Evolutionary conservation across 2,329 filamentous ascomycete genomes (phyloP), one percentile per base, ranked within the genome.

Genomic region (Teratosphaeriaceae sp.): DNA sequence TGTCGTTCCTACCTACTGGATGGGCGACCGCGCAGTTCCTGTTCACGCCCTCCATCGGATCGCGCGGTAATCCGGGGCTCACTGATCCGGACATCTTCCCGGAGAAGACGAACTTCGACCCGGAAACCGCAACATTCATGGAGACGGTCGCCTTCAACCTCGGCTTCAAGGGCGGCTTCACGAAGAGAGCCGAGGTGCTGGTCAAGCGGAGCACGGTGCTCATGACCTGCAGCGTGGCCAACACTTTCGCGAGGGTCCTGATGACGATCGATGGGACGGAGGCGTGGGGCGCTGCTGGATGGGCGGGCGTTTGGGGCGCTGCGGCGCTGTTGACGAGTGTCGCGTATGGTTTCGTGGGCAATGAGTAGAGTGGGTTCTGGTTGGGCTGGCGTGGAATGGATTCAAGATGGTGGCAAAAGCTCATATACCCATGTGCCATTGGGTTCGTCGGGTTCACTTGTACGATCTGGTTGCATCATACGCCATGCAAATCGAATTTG

Each of bases 21-120:
- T 70, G 79, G 48, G 84, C 86, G 1, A 80, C 83, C 3, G 80
- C 80, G 48, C 75, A 77, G 35, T 90, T 94, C 61, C 78, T 96
- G 52, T 94, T 95, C 62, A 77, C 79, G 29, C 80, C 83, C 2
- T 75, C 79, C 18, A 75, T 78, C 15, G 67, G 74, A 5, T 51
- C 70, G 27, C 40, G 46, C 30, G 49, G 44, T n/a, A 57, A 52
- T 36, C 52, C 54, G 18, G 52, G 53, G n/a, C 42, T 57, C 8
- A 55, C 51, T 2, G 51, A 57, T 18, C 44, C 47, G 6, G 42
- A 40, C 12, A 23, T 51, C 11, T 45, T 49, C 22, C 46, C 46
- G 36, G 44, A 80, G 48, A 71, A 71, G 41, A 66, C 71, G 51
- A 64, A 69, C 20, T 87, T 88, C 57, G 72, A 88, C 52, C 78